phyloP scores from a whole-genome alignment of 2,329 filamentous ascomycete genomes.

The Colletotrichum lindemuthianum region DNA sequence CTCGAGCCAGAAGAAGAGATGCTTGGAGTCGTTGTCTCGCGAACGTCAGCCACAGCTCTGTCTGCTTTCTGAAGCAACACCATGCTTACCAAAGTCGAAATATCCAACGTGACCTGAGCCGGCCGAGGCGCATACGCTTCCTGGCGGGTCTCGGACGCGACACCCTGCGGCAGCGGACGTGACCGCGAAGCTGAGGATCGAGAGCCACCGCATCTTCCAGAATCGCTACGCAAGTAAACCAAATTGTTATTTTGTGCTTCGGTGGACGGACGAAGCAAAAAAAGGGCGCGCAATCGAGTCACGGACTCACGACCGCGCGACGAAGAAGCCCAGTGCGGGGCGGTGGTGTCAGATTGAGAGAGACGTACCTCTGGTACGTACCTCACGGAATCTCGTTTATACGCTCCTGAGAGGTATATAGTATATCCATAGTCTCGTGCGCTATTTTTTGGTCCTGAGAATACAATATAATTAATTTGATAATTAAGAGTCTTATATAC shows the following conservation, averaged over 20 bases:
- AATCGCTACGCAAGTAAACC: background rate
- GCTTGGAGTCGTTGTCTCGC: background rate
- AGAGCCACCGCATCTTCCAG: background rate
- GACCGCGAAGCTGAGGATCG: background rate
- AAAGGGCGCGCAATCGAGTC: background rate
- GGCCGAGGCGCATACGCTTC: conserved; percentile 1
- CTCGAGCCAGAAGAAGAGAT: background rate
- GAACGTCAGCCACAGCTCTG: no score
- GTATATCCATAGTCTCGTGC: no score
- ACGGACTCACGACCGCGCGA: no score
- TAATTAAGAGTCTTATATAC: no score
- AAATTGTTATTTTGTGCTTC: background rate
- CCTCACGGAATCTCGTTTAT: no score
- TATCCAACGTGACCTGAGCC: conserved; percentile 12
- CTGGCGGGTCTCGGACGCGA: background rate
- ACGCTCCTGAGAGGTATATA: no score
- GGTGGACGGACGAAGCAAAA: background rate
- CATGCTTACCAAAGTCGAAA: conserved; percentile 4
- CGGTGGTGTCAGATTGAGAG: no score
- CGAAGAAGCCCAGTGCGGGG: no score
- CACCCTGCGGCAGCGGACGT: background rate
- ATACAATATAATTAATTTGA: no score
- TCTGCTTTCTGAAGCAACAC: background rate
- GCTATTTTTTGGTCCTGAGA: no score
- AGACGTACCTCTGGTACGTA: no score